Evolutionary conservation across 441 rosid species (phyloP).

Genomic region (Adansonia gregorii): DNA sequence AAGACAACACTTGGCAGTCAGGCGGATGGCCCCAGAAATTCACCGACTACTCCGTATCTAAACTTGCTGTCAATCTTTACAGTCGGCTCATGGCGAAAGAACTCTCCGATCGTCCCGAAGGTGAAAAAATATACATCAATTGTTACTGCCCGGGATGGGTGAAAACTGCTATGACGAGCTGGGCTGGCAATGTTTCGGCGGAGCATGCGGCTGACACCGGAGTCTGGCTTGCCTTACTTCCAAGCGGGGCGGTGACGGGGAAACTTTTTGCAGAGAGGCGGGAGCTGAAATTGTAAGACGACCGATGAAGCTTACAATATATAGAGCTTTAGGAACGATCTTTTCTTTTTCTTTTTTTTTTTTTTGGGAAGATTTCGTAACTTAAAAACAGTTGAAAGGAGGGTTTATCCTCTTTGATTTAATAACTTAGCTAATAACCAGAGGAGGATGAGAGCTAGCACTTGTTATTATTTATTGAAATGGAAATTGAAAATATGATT

Average conservation of each 20-base stretch:
- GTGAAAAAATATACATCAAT: conserved; percentile 68
- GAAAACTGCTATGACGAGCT: conserved; percentile 89
- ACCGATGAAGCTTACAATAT: background rate
- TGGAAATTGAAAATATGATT: no score
- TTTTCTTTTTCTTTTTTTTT: no score
- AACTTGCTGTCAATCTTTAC: conserved; percentile 80
- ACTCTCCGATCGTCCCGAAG: conserved; percentile 59
- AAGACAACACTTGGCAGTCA: conserved; percentile 66
- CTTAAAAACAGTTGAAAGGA: background rate
- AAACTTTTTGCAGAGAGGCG: conserved; percentile 94
- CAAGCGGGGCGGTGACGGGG: conserved; percentile 64
- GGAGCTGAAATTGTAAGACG: conserved; percentile 64
- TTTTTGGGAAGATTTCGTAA: background rate
- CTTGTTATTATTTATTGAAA: no score
- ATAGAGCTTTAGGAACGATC: background rate
- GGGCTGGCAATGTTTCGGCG: conserved; percentile 71
- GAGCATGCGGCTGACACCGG: conserved; percentile 90
- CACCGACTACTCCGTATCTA: conserved; percentile 85
- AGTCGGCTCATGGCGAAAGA: conserved; percentile 65
- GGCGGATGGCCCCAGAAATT: conserved; percentile 87
- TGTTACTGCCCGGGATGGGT: conserved; percentile 98
- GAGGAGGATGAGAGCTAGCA: no score
- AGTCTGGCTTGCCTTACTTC: conserved; percentile 83
- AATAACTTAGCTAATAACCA: no score
- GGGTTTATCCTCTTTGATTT: no score